These are phyloP conservation scores for Exophiala xenobiotica DNA, from an alignment of 2,329 filamentous ascomycete genomes.

Conservation along the genomic window DNA sequence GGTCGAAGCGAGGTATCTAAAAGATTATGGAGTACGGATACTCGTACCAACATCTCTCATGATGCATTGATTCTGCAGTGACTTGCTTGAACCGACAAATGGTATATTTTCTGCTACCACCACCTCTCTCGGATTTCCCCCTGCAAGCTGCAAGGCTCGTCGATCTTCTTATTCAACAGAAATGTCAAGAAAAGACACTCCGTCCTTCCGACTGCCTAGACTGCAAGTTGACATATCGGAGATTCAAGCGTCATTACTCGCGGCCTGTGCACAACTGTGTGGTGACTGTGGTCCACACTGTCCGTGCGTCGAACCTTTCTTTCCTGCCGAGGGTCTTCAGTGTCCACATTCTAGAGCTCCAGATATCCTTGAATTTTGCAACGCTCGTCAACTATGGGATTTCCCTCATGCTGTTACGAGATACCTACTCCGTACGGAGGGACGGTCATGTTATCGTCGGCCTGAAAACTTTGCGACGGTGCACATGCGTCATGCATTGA, in stretches of 20 bases:
- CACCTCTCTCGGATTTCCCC: background rate
- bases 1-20: too few relatives aligned
- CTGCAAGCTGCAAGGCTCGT: background rate
- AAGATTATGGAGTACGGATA: background rate
- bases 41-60: background rate
- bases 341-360: too few relatives aligned
- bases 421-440: too few relatives aligned
- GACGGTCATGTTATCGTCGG: too few relatives aligned
- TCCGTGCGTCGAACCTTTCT: too few relatives aligned
- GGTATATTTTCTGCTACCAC: background rate
- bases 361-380: too few relatives aligned
- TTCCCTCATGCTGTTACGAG: too few relatives aligned
- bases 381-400: too few relatives aligned
- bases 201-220: too few relatives aligned
- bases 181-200: too few relatives aligned
- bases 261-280: background rate
- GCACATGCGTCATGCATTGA: constrained; percentile 12
- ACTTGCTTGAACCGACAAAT: background rate
- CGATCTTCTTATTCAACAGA: background rate
- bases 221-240: background rate
- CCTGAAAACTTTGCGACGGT: constrained; percentile 1
- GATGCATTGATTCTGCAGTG: constrained; percentile 1
- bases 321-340: too few relatives aligned
- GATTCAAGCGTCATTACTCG: constrained; percentile 1
- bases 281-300: background rate